phyloP scores from a whole-genome alignment of 2,329 filamentous ascomycete species.

The Alternaria infectoria region DNA sequence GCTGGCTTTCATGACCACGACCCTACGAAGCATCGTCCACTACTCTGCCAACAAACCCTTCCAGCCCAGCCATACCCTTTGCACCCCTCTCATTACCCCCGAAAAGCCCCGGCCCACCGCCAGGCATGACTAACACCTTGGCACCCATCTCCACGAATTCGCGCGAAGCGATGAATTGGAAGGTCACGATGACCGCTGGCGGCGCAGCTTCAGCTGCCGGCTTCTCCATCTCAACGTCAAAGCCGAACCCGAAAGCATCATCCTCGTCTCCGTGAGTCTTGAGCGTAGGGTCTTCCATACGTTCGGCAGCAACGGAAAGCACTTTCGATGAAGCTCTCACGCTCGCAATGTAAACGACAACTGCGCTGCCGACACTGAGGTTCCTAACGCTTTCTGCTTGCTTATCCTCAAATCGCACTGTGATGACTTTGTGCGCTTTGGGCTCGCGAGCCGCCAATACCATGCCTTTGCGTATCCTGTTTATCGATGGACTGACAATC shows the following conservation, averaged over 20 bases:
- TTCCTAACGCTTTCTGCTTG: slow-evolving; percentile 63
- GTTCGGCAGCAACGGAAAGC: slow-evolving; percentile 53
- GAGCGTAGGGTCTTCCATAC: no score
- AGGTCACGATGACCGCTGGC: slow-evolving; percentile 58
- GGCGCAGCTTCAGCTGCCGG: slow-evolving; percentile 33
- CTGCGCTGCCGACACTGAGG: slow-evolving; percentile 70
- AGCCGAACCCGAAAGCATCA: slow-evolving; percentile 64
- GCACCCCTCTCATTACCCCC: slow-evolving; percentile 61
- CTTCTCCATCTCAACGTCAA: slow-evolving; percentile 54
- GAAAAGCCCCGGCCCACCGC: slow-evolving; percentile 66
- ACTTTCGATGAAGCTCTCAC: slow-evolving; percentile 82
- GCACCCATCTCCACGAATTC: slow-evolving; percentile 78
- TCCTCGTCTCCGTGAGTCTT: slow-evolving; percentile 31
- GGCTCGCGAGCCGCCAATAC: slow-evolving; percentile 70
- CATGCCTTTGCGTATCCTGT: slow-evolving; percentile 76
- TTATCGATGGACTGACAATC: slow-evolving; percentile 38
- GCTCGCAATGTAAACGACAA: slow-evolving; percentile 87
- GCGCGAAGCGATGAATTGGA: slow-evolving; percentile 71
- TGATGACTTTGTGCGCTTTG: slow-evolving; percentile 56
- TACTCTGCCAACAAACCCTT: slow-evolving; percentile 74
- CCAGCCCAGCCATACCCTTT: slow-evolving; percentile 64
- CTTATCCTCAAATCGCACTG: slow-evolving; percentile 68
- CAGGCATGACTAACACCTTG: slow-evolving; percentile 73
- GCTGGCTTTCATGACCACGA: neutral
- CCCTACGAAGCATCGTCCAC: slow-evolving; percentile 18